These are phyloP conservation scores for Mycena indigotica DNA, from an alignment of 768 basidiomycete genomes.

Conservation along the genomic window DNA sequence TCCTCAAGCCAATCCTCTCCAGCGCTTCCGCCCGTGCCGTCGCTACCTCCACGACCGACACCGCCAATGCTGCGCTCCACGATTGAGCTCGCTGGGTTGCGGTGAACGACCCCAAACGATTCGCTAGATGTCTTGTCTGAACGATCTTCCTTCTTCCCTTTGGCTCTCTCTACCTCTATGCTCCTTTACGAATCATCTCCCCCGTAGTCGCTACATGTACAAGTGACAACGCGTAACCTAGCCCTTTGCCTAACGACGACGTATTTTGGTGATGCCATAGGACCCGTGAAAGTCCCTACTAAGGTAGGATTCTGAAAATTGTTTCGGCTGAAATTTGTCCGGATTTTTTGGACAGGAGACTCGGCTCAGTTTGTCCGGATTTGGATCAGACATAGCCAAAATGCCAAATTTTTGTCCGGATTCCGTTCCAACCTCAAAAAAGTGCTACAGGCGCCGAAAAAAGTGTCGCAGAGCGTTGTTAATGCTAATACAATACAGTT, in stretches of 20 bases:
- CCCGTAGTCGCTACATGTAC: background rate
- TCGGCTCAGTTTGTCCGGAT: slow-evolving; percentile 1
- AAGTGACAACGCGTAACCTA: background rate
- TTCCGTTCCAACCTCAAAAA: background rate
- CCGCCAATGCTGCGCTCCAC: slow-evolving; percentile 61
- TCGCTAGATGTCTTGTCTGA: background rate
- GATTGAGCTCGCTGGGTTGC: background rate
- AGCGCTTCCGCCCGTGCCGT: slow-evolving; percentile 54
- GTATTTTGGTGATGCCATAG: background rate
- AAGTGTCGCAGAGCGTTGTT: slow-evolving; percentile 1
- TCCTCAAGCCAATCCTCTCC: slow-evolving; percentile 79
- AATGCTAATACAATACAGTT: background rate
- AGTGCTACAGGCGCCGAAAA: background rate
- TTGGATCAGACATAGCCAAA: background rate
- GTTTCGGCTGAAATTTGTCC: background rate
- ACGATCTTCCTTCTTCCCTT: background rate
- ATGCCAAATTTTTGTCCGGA: background rate
- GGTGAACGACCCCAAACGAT: background rate
- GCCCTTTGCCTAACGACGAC: background rate
- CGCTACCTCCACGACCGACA: slow-evolving; percentile 54
- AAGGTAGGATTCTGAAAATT: slow-evolving; percentile 1
- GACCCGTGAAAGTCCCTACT: background rate
- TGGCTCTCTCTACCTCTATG: background rate
- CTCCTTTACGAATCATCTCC: background rate
- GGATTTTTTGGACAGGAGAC: background rate